Percentiles rank a stretch among this genome's conserved stretches.
phyloP scores from a whole-genome alignment of 495 filamentous ascomycete species.

The Lindgomyces ingoldianus region DNA sequence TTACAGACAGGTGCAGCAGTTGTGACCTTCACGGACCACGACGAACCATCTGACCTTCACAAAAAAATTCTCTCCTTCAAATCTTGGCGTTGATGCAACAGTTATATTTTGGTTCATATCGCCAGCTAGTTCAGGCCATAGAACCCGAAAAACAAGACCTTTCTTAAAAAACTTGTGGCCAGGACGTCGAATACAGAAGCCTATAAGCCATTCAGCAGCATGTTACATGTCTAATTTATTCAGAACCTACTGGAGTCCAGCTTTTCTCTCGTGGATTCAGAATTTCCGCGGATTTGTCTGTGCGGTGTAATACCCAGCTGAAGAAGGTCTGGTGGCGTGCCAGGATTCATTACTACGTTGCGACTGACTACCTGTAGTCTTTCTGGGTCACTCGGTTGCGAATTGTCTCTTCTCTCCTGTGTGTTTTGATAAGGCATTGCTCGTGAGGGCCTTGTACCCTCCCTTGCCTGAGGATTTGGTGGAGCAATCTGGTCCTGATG shows the following conservation, averaged over 20 bases:
- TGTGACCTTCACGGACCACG: conserved; percentile 30
- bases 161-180: neutral
- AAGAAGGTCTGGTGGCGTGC: too few species aligned
- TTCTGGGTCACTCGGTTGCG: too few species aligned
- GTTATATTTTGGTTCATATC: conserved; percentile 4
- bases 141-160: neutral
- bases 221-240: too few species aligned
- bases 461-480: too few species aligned
- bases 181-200: neutral
- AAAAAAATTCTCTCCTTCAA: conserved; percentile 24
- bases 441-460: too few species aligned
- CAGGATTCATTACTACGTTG: too few species aligned
- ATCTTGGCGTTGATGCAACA: neutral
- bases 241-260: neutral
- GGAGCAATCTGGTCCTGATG: too few species aligned
- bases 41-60: conserved; percentile 40
- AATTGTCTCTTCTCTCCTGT: too few species aligned
- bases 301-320: too few species aligned
- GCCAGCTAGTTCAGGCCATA: neutral
- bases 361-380: too few species aligned
- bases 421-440: too few species aligned
- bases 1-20: conserved; percentile 33
- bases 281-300: too few species aligned
- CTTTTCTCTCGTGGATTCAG: neutral
- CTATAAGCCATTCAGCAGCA: neutral